phyloP scores from a whole-genome alignment of 2,329 filamentous ascomycete species.

The Colletotrichum salicis region DNA sequence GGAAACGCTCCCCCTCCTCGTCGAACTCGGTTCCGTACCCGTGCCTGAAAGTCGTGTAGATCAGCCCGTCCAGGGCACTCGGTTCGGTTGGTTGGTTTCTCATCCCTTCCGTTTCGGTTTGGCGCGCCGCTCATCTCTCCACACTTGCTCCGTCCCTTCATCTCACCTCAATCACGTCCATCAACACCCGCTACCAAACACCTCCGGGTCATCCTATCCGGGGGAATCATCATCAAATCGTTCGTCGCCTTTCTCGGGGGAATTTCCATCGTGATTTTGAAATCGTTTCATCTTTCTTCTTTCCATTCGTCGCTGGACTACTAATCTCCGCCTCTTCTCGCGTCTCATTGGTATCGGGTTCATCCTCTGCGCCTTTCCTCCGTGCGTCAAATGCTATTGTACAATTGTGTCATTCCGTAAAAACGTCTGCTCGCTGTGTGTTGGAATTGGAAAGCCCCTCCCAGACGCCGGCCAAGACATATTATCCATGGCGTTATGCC shows the following conservation, averaged over 20 bases:
- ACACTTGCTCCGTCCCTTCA: conserved; percentile 21
- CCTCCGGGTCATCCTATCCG: neutral
- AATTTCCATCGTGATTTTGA: neutral
- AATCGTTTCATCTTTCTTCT: conserved; percentile 5
- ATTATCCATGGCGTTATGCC: conserved; percentile 27
- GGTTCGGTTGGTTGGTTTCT: conserved; percentile 29
- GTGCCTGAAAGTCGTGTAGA: conserved; percentile 5
- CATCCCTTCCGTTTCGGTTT: conserved; percentile 23
- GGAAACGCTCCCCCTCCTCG: neutral
- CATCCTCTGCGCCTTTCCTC: conserved; percentile 4
- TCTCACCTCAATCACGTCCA: conserved; percentile 16
- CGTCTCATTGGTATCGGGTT: conserved; percentile 10
- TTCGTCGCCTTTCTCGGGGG: neutral
- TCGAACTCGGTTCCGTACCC: conserved; percentile 6
- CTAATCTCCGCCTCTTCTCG: conserved; percentile 8
- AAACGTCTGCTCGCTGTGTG: conserved; percentile 33
- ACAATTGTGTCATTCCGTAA: conserved; percentile 30
- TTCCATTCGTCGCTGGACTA: neutral
- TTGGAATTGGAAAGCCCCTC: conserved; percentile 27
- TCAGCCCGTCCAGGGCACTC: conserved; percentile 28
- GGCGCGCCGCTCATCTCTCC: conserved; percentile 17
- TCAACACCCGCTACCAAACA: neutral
- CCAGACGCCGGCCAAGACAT: conserved; percentile 29
- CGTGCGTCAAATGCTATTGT: conserved; percentile 22
- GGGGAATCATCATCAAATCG: neutral